Percentiles rank a stretch among this genome's conserved stretches.
Conservation (phyloP, 768 basidiomycete species). For the Serendipita vermifera region DNA sequence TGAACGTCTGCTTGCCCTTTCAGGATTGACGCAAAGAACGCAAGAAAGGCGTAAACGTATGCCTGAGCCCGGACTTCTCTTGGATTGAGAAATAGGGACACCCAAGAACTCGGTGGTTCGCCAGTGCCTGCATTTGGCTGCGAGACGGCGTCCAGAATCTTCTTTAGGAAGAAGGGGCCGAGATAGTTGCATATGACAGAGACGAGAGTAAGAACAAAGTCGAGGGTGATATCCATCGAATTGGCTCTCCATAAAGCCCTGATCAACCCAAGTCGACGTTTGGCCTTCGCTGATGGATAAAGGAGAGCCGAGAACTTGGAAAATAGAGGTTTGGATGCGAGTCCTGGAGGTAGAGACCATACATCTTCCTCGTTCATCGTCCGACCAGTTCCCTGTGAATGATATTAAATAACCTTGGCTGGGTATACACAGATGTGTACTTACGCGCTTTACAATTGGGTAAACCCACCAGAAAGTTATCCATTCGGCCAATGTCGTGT, state of each 20-base stretch:
- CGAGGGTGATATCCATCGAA: constrained; percentile 18
- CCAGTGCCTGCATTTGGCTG: not conserved
- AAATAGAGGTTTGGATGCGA: constrained; percentile 13
- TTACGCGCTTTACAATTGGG: constrained; percentile 13
- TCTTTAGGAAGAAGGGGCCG: constrained; percentile 26
- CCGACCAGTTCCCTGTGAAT: not conserved
- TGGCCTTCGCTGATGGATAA: not conserved
- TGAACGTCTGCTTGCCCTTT: constrained; percentile 15
- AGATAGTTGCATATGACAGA: constrained; percentile 25
- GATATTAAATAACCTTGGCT: not conserved
- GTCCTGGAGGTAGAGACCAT: constrained; percentile 13
- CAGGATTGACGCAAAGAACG: constrained; percentile 10
- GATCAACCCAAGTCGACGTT: constrained; percentile 8
- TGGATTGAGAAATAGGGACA: constrained; percentile 17
- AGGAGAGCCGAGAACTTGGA: constrained; percentile 10
- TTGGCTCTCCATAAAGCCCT: constrained; percentile 13
- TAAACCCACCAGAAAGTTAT: constrained; percentile 15
- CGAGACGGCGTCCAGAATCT: constrained; percentile 14
- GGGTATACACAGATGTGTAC: not conserved
- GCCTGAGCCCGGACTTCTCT: constrained; percentile 1
- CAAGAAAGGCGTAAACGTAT: constrained; percentile 13
- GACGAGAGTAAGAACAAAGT: constrained; percentile 20
- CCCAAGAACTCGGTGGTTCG: constrained; percentile 8
- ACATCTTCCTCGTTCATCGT: constrained; percentile 15
- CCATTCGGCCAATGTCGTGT: constrained; percentile 14